Base-by-base conservation (phyloP, 768 basidiomycete genomes). In the Aureoboletus auriporus region DNA sequence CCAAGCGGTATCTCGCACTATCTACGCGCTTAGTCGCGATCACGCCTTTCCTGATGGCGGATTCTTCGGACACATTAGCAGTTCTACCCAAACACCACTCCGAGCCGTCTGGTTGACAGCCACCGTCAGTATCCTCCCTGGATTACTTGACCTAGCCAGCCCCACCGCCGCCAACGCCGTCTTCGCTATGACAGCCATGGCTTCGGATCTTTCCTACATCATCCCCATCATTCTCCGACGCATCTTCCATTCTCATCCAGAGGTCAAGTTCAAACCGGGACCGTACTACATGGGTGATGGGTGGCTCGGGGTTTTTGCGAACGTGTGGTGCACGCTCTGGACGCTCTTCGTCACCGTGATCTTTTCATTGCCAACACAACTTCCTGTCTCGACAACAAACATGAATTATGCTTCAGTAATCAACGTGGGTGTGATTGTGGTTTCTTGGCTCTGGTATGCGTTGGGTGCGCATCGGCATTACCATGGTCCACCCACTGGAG, bases 241-340 rank as follows among this genome's bases (percentile, higher is more conserved):
- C 39, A 58, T 71, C 44, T 82, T 71, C 59, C 65, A 69, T 50
- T 71, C 71, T 50, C 80, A 83, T 57, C 78, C 78, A 0, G 82
- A 82, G 44, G 81, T 83, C 41, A 58, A 66, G 31, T 83, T 83
- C 69, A 72, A 69, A 34, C 82, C 81, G 0, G 81, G 81, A 8
- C 82, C 81, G 13, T 83, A 78, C 63, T 82, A 79, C 65, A 72
- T 83, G 72, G 75, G 79, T 20, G 70, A 74, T 44, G 77, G 78
- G 2, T 54, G 68, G 49, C 51, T 79, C 11, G 78, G 78, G 0
- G 69, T 67, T 64, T 58, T 66, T 11, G 65, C 66, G 44, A 80
- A 80, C 51, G 41, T 72, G 29, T 73, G 64, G 54, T 78, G 77
- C 51, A 67, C 75, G 26, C 33, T 65, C 7, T 77, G 75, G 75